A percentile compares a stretch with the other conserved stretches of the same genome.
phyloP scores from a whole-genome alignment of 768 basidiomycete genomes.

The Fibroporia radiculosa region DNA sequence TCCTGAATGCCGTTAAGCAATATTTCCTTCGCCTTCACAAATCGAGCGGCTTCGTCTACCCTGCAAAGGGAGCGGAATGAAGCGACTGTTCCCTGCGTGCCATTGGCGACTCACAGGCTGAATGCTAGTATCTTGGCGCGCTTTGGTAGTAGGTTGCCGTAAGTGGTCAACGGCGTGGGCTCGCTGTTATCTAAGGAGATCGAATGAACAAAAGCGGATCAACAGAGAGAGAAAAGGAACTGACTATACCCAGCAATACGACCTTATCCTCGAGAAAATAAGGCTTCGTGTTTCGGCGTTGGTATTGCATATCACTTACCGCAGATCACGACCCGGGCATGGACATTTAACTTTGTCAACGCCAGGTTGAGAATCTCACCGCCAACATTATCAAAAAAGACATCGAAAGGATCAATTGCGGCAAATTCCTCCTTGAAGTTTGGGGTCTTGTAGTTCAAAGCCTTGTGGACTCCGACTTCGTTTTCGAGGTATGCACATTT shows the following conservation, averaged over 20 bases:
- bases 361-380: constrained; percentile 79
- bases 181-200: no score
- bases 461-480: constrained; percentile 76
- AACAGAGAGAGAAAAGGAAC: constrained; percentile 20
- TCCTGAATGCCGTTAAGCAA: constrained; percentile 51
- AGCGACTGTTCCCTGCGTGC: not conserved
- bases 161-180: not conserved
- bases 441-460: constrained; percentile 80
- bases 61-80: constrained; percentile 27
- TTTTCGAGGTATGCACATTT: constrained; percentile 81
- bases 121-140: constrained; percentile 81
- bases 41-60: constrained; percentile 65
- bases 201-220: no score
- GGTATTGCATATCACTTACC: constrained; percentile 37
- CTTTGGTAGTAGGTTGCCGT: constrained; percentile 34
- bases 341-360: constrained; percentile 63
- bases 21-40: constrained; percentile 46
- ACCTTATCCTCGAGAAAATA: constrained; percentile 44
- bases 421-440: constrained; percentile 70
- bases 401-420: constrained; percentile 65
- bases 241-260: constrained; percentile 78
- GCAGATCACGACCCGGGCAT: constrained; percentile 74
- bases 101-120: constrained; percentile 49
- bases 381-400: constrained; percentile 78
- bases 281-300: not conserved